A percentile compares a stretch with the other conserved stretches of the same genome.
Evolutionary conservation across 768 basidiomycete genomes (phyloP).

Genomic region (Collybia sp.): DNA sequence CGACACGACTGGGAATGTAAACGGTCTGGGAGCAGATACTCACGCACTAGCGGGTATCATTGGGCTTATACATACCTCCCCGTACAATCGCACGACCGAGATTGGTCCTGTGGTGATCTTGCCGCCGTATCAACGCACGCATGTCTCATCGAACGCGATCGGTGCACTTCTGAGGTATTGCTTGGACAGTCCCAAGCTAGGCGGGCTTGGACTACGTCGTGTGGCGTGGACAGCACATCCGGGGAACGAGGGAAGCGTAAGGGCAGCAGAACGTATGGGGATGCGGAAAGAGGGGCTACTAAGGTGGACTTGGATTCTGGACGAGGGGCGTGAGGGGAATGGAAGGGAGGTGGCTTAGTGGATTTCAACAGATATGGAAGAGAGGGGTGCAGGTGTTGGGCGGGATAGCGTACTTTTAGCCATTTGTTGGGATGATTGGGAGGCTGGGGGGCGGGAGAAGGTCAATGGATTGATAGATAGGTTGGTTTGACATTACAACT

Average conservation of each 20-base stretch:
- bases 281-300: constrained; percentile 42
- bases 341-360: constrained; percentile 19
- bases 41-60: constrained; percentile 43
- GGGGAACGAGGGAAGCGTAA: constrained; percentile 37
- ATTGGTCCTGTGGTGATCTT: constrained; percentile 45
- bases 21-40: constrained; percentile 10
- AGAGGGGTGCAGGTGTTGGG: constrained; percentile 27
- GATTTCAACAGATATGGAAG: too few relatives aligned
- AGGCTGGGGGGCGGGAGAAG: constrained; percentile 29
- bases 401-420: constrained; percentile 32
- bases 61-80: constrained; percentile 32
- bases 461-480: constrained; percentile 29
- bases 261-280: constrained; percentile 47
- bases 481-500: too few relatives aligned
- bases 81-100: constrained; percentile 32
- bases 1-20: constrained; percentile 2
- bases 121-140: constrained; percentile 41
- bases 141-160: constrained; percentile 43
- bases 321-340: constrained; percentile 13
- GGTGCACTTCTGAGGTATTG: constrained; percentile 36
- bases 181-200: constrained; percentile 28
- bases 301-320: constrained; percentile 46
- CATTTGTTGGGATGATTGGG: constrained; percentile 53
- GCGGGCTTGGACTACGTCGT: constrained; percentile 48
- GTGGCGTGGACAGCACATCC: constrained; percentile 50